A percentile compares a stretch with the other conserved stretches of the same genome.
Conservation (phyloP, 192 early-diverging fungal species). For the Helicostylum pulchrum region DNA sequence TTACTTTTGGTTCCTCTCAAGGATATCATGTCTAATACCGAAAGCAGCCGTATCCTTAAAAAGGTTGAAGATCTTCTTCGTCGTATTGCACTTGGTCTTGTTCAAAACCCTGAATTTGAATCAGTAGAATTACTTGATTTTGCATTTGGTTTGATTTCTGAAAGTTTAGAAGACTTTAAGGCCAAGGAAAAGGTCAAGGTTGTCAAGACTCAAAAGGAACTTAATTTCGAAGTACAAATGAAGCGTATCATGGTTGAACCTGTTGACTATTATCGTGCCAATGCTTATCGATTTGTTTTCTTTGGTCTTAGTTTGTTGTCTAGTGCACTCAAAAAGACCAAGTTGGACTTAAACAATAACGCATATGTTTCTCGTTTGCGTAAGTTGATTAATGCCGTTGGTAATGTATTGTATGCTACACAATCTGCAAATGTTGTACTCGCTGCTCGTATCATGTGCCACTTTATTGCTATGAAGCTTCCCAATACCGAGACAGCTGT, state of each 20-base stretch:
- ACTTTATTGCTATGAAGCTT: conserved; percentile 70
- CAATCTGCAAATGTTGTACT: conserved; percentile 65
- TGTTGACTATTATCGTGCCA: conserved; percentile 77
- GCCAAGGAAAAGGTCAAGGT: conserved; percentile 52
- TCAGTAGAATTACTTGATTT: conserved; percentile 73
- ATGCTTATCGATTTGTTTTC: conserved; percentile 88
- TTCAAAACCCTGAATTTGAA: conserved; percentile 67
- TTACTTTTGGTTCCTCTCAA: conserved; percentile 81
- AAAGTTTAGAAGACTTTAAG: conserved; percentile 77
- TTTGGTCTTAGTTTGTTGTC: conserved; percentile 91
- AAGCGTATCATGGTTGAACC: conserved; percentile 58
- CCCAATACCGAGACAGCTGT: conserved; percentile 64
- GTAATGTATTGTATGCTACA: conserved; percentile 81
- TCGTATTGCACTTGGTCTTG: conserved; percentile 74
- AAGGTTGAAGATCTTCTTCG: conserved; percentile 81
- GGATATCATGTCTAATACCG: conserved; percentile 81
- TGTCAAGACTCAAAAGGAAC: conserved; percentile 55
- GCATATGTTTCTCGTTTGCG: conserved; percentile 72
- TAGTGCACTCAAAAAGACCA: conserved; percentile 57
- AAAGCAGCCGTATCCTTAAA: conserved; percentile 67
- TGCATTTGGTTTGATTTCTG: conserved; percentile 79
- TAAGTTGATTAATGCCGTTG: conserved; percentile 77
- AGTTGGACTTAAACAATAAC: conserved; percentile 50
- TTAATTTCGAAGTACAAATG: conserved; percentile 71
- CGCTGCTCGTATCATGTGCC: conserved; percentile 68